Base-by-base conservation (phyloP, 2,329 filamentous ascomycete species). In the Phialemoniopsis sp. region DNA sequence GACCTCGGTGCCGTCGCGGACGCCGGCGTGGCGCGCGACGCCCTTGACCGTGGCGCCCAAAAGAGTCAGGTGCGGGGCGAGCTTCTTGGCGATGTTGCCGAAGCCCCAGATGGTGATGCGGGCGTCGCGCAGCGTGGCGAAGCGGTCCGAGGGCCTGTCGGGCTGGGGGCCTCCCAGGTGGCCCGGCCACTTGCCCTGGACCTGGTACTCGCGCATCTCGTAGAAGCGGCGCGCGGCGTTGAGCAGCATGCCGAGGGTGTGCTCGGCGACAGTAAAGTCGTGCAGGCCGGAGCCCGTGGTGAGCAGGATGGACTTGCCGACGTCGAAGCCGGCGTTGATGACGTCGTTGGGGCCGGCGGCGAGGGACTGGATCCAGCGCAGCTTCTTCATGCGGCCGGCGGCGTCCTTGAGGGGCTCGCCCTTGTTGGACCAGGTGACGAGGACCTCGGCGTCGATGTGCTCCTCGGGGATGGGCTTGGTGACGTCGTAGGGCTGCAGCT, bases 311-410 rank as follows among this genome's bases (percentile, higher is more conserved):
- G 78, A 63, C 38, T 63, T 62, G 38, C 64, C 55, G 9, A 64
- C 49, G 53, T 78, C 71, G 57, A 84, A 83, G 40, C 79, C 80
- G 18, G 78, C 80, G 37, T 54, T 57, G 14, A 83, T 70, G 13
- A 83, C 78, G 53, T 83, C 80, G 55, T 83, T 83, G 49, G 80
- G 80, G 0, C 80, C 80, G 1, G 80, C 79, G 29, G 80, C 80
- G 28, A 83, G 76, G 0, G 76, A 80, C 52, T 84, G 80, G 58
- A 84, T 82, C 78, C 79, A 84, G 47, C 67, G 67, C 13, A 84
- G 66, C 31, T 77, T 73, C 40, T 66, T 72, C 56, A 82, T 64
- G 42, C 72, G 70, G 37, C 54, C 48, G 3, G 70, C 73, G 36
- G 78, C 79, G 53, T 82, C 74, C 16, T 67, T 59, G 43, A 84